phyloP scores from a whole-genome alignment of 768 basidiomycete genomes.

The Podaxis carcinomalis region DNA sequence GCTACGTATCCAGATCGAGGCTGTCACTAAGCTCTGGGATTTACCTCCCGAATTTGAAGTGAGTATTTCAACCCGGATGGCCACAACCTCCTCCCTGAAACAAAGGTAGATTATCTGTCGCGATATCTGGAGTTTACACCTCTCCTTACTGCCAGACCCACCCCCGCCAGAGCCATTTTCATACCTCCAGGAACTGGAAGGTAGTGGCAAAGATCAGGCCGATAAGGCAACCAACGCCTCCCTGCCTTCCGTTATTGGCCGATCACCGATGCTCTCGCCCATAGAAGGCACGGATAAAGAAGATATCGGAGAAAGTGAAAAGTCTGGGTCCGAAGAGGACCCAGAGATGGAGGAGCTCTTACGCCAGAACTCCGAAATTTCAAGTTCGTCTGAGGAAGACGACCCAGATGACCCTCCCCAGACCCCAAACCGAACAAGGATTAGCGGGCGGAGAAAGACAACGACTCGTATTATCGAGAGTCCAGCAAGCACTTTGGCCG shows the following conservation, averaged over 20 bases:
- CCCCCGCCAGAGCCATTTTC: slow-evolving; percentile 59
- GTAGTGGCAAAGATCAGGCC: slow-evolving; percentile 4
- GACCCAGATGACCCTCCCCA: background rate
- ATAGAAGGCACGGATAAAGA: slow-evolving; percentile 7
- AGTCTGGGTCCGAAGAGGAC: slow-evolving; percentile 10
- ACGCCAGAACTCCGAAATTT: slow-evolving; percentile 15
- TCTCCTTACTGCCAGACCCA: slow-evolving; percentile 56
- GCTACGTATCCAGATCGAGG: slow-evolving; percentile 68
- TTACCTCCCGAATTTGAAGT: slow-evolving; percentile 82
- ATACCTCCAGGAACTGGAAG: slow-evolving; percentile 30
- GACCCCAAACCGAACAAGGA: slow-evolving; percentile 26
- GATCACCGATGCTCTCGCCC: no score
- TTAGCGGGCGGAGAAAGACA: slow-evolving; percentile 17
- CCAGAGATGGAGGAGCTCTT: slow-evolving; percentile 16
- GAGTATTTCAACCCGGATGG: background rate
- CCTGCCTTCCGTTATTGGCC: background rate
- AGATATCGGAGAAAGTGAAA: slow-evolving; percentile 6
- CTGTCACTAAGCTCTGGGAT: slow-evolving; percentile 59
- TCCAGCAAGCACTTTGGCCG: slow-evolving; percentile 49
- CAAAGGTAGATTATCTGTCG: slow-evolving; percentile 59
- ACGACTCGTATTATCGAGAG: slow-evolving; percentile 28
- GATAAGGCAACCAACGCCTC: background rate
- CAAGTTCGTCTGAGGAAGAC: slow-evolving; percentile 18
- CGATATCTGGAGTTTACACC: slow-evolving; percentile 77
- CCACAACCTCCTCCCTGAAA: no score